Conservation (phyloP, 345 rosid genomes). For the Limnanthes douglasii region DNA sequence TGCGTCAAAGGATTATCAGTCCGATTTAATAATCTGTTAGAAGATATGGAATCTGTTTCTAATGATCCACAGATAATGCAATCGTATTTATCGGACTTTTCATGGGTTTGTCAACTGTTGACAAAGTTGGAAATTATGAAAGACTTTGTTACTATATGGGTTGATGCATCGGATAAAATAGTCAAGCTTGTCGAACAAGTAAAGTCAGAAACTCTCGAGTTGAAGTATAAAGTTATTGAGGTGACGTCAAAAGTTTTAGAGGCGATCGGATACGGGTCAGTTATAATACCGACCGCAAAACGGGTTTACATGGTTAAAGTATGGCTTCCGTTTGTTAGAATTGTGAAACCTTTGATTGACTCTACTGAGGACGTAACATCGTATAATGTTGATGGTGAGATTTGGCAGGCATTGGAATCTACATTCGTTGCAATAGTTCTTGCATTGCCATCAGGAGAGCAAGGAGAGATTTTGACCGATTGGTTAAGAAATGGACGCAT, state of each 20-base stretch:
- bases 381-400: conserved; percentile 45
- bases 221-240: conserved; percentile 41
- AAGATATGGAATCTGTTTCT: conserved; percentile 19
- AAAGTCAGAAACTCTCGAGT: conserved; percentile 23
- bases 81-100: conserved; percentile 41
- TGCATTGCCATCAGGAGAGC: conserved; percentile 69
- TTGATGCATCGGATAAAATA: conserved; percentile 56
- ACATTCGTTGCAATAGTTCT: conserved; percentile 57
- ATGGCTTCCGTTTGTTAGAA: conserved; percentile 85
- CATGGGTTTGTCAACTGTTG: conserved; percentile 60
- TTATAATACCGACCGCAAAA: conserved; percentile 48
- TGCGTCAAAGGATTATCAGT: conserved; percentile 32
- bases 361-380: conserved; percentile 13
- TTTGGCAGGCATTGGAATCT: conserved; percentile 75
- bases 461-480: conserved; percentile 65
- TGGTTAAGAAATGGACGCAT: conserved; percentile 47
- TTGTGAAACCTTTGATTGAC: conserved; percentile 46
- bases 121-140: conserved; percentile 64
- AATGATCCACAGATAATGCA: conserved; percentile 23
- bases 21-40: conserved; percentile 36
- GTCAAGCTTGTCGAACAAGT: conserved; percentile 23
- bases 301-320: conserved; percentile 51
- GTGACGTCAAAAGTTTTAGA: conserved; percentile 67
- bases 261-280: conserved; percentile 59
- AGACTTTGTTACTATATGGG: conserved; percentile 61